Base-by-base conservation (phyloP, 306 rosid species). In the Fagus sylvatica region DNA sequence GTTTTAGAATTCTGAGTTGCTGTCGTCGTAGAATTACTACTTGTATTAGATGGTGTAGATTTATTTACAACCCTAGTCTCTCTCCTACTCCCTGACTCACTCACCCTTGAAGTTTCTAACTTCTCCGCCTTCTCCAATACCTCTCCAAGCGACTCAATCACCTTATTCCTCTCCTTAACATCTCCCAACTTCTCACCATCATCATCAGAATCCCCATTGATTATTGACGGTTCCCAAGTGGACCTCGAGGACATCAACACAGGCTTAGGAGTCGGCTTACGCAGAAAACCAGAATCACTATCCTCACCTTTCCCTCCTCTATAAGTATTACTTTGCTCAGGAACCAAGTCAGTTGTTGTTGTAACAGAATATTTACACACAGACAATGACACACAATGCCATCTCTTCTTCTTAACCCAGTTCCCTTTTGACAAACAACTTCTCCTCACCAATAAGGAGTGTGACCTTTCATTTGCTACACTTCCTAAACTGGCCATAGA, bases 41-140 rank as follows among this genome's bases (percentile, higher is more conserved):
- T 78, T 6, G 64, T 59, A 78, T 55, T 84, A 37, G 88, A 78
- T 19, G 79, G 64, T 1, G 71, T 76, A 1, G 86, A 90, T 83
- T 73, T 91, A 82, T 75, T 84, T 71, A 87, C 82, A 4, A 88
- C 72, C 43, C 84, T 82, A 22, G 84, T 86, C 78, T 70, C 87
- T 69, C 70, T 90, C 61, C 78, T 87, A 56, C 76, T 78, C 78
- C 69, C 87, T 64, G 41, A 8, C 33, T 71, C 62, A 48, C 61
- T 76, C 17, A 81, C 64, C 71, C 77, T 84, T 4, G 91, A 49
- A 71, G 39, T 87, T 69, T 74, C 96, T 60, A 95, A 84, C 84
- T 90, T 95, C 74, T 93, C 98, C 30, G 96, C 99, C 90, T 90
- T 95, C 85, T 95, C 94, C 94, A 95, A 83, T 57, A 91, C 99